These are phyloP conservation scores for Pugionium dolabratum DNA, from an alignment of 345 rosid genomes.

Conservation along the genomic window DNA sequence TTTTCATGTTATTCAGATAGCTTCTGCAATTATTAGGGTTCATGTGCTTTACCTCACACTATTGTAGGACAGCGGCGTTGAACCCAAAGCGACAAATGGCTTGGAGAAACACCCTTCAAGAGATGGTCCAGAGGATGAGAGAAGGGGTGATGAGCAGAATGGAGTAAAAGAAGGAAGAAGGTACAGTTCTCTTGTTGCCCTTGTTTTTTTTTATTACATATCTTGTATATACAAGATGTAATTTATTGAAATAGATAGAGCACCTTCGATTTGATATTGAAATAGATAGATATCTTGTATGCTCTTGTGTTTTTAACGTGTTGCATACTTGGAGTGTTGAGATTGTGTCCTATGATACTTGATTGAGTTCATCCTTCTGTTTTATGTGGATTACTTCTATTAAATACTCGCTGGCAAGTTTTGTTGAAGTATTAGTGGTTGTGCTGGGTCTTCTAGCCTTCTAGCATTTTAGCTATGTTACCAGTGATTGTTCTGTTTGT, in stretches of 20 bases:
- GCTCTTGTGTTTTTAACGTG: constrained; percentile 8
- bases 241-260: constrained; percentile 12
- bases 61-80: constrained; percentile 89
- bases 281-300: neutral
- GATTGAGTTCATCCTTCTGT: neutral
- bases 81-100: constrained; percentile 47
- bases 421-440: neutral
- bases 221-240: neutral
- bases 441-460: neutral
- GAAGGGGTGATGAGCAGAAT: constrained; percentile 54
- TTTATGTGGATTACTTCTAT: neutral
- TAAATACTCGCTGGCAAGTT: neutral
- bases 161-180: constrained; percentile 62
- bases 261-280: no score
- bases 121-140: constrained; percentile 48
- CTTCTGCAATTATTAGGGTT: constrained; percentile 99
- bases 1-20: constrained; percentile 88
- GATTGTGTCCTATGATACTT: constrained; percentile 4
- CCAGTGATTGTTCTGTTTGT: neutral
- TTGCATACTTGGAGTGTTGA: constrained; percentile 7
- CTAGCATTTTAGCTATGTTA: constrained; percentile 4
- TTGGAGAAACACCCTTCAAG: constrained; percentile 51
- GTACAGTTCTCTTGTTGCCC: constrained; percentile 40
- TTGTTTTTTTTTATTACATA: neutral
- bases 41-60: constrained; percentile 99